Base-by-base conservation (phyloP, 305 asterid genomes). In the Solanum hybrid region DNA sequence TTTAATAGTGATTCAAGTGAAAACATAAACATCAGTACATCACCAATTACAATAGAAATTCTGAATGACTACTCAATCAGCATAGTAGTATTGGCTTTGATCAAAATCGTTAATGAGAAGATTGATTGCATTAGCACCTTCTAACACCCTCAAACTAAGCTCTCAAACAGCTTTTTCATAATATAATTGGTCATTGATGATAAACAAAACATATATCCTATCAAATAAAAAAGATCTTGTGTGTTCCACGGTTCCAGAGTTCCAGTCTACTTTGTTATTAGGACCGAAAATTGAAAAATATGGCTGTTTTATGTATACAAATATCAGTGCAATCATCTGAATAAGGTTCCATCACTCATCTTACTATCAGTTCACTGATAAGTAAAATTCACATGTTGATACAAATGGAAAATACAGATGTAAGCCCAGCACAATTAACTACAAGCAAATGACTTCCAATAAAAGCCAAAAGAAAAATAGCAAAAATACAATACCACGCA, bases 401-500 rank as follows among this genome's bases (percentile, higher is more conserved):
- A 51, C 42, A 51, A 51, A 51, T 84, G 75, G 75, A 40, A 81
- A 37, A 42, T 81, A 81, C 71, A 81, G 26, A 42, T 27, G 37
- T 42, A 42, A 81, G 71, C 66, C 13, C 24, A 29, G 37, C 71
- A 81, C 40, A 51, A 40, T 9, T 40, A 42, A 26, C 16, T 38
- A 20, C 12, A 40, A 40, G 86, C 66, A 80, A 80, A 24, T 40
- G 66, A 29, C 66, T 80, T 82, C 2, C 29, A 6, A 46, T 51
- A 29, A 56, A 84, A 84, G 38, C n/a, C 29, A 0, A 5, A 42
- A 75, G 71, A 35, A 40, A 73, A 79, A 87, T 29, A 66, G 85
- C 46, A 88, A 73, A 75, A 13, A 88, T 20, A 90, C 90, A 96
- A 77, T 95, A 97, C 99, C 99, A 95, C 98, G 66, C 99, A 97